These are phyloP conservation scores for Didymella pomorum DNA, from an alignment of 2,329 filamentous ascomycete genomes.

Conservation along the genomic window DNA sequence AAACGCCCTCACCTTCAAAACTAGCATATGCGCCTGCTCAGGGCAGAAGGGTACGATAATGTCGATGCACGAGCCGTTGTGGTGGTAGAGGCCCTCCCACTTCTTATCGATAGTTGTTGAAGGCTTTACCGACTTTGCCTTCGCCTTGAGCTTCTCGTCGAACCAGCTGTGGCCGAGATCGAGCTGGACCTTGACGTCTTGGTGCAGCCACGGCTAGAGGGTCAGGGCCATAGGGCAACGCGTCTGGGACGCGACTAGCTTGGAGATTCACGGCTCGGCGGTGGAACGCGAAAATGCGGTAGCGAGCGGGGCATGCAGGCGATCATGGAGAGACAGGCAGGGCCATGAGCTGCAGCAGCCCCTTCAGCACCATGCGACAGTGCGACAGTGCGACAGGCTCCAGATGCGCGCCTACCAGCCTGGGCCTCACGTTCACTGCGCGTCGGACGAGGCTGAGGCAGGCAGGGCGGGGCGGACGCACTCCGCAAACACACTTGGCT, in stretches of 20 bases:
- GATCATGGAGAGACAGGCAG: background rate
- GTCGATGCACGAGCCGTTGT: slow-evolving; percentile 48
- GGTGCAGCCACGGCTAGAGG: slow-evolving; percentile 35
- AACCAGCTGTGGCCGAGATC: slow-evolving; percentile 36
- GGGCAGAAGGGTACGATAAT: slow-evolving; percentile 28
- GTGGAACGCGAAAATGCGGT: background rate
- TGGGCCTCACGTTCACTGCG: background rate
- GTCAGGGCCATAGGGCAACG: slow-evolving; percentile 25
- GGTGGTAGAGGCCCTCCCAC: slow-evolving; percentile 41
- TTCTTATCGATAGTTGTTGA: slow-evolving; percentile 14
- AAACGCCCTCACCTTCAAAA: slow-evolving; percentile 29
- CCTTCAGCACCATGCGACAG: background rate
- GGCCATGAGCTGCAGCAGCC: background rate
- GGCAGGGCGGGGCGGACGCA: slow-evolving; percentile 3
- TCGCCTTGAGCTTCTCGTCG: slow-evolving; percentile 22
- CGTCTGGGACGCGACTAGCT: slow-evolving; percentile 14
- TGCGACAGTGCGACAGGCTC: too few relatives aligned
- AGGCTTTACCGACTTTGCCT: slow-evolving; percentile 10
- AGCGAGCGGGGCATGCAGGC: slow-evolving; percentile 2
- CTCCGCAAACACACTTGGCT: slow-evolving; percentile 2
- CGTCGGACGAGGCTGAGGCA: background rate
- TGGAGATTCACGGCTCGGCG: background rate
- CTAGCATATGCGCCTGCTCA: slow-evolving; percentile 26
- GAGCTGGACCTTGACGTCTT: slow-evolving; percentile 32
- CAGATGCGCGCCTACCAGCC: background rate